Percentiles rank a stretch among this genome's conserved stretches.
These are phyloP conservation scores for Omphalea diandra DNA, from an alignment of 441 rosid species.

Conservation along the genomic window DNA sequence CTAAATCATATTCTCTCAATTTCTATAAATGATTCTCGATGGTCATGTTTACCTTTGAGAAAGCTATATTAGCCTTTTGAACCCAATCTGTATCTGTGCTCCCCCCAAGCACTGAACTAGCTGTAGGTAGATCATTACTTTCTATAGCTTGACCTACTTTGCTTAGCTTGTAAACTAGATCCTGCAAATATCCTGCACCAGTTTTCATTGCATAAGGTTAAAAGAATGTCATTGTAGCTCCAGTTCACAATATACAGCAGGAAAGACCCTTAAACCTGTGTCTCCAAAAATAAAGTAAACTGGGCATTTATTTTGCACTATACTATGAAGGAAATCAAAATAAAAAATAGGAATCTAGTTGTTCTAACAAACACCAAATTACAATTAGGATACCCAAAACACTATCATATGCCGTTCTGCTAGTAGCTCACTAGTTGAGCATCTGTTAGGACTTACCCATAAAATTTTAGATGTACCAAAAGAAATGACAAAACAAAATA, in stretches of 20 bases:
- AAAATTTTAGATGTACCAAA: no score
- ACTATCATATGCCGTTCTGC: no score
- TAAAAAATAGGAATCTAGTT: no score
- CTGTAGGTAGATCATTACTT: slow-evolving; percentile 66
- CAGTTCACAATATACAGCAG: background rate
- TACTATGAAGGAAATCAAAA: background rate
- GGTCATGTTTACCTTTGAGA: slow-evolving; percentile 54
- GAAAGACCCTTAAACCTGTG: background rate
- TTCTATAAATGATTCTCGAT: no score
- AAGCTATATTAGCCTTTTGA: slow-evolving; percentile 60
- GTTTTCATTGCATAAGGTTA: slow-evolving; percentile 17
- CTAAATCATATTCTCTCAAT: no score
- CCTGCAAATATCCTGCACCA: slow-evolving; percentile 82
- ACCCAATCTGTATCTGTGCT: slow-evolving; percentile 75
- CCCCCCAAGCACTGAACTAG: slow-evolving; percentile 73
- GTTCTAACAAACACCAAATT: no score
- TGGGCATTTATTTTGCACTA: background rate
- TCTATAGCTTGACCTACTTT: slow-evolving; percentile 94
- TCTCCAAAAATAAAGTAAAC: background rate
- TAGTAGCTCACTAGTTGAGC: no score
- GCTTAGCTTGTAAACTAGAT: slow-evolving; percentile 81
- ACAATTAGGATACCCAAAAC: background rate
- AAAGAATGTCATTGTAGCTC: background rate
- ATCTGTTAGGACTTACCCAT: no score
- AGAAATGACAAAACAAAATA: no score